phyloP scores from a whole-genome alignment of 495 filamentous ascomycete genomes.

The Penicillium simplicissimum region DNA sequence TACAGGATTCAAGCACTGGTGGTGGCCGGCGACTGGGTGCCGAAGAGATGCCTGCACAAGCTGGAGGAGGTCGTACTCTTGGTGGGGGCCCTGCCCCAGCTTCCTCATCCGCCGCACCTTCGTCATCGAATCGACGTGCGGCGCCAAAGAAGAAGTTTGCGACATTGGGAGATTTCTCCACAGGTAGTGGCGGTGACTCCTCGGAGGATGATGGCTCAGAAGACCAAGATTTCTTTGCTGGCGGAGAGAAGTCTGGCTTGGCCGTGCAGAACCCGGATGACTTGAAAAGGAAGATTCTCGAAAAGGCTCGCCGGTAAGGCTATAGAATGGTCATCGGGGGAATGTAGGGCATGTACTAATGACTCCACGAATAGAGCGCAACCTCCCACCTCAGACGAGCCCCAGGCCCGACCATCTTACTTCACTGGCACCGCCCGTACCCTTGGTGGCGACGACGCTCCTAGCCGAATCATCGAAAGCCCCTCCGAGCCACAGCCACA shows the following conservation, averaged over 20 bases:
- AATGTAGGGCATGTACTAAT: slow-evolving; percentile 4
- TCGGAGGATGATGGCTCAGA: slow-evolving; percentile 62
- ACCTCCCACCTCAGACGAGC: slow-evolving; percentile 58
- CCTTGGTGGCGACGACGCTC: slow-evolving; percentile 85
- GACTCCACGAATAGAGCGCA: slow-evolving; percentile 49
- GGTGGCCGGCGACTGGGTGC: slow-evolving; percentile 36
- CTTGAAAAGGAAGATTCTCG: slow-evolving; percentile 73
- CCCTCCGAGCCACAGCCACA: slow-evolving; percentile 50
- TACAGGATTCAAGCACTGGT: slow-evolving; percentile 37
- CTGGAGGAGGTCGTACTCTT: slow-evolving; percentile 34
- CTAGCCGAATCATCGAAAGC: slow-evolving; percentile 70
- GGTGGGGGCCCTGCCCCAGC: slow-evolving; percentile 31
- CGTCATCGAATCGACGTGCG: slow-evolving; percentile 33
- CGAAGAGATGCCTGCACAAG: slow-evolving; percentile 20
- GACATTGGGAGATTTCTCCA: slow-evolving; percentile 53
- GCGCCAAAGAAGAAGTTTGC: slow-evolving; percentile 55
- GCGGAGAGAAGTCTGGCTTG: slow-evolving; percentile 94
- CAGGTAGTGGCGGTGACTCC: slow-evolving; percentile 55
- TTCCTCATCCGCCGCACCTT: slow-evolving; percentile 37
- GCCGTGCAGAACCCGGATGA: slow-evolving; percentile 90
- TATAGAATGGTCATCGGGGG: background rate
- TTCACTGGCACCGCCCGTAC: slow-evolving; percentile 85
- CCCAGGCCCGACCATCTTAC: slow-evolving; percentile 52
- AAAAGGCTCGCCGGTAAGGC: slow-evolving; percentile 74
- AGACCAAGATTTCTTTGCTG: slow-evolving; percentile 84